A percentile compares a stretch with the other conserved stretches of the same genome.
Conservation (phyloP, 2,329 filamentous ascomycete species). For the Pseudohalonectria lignicola region DNA sequence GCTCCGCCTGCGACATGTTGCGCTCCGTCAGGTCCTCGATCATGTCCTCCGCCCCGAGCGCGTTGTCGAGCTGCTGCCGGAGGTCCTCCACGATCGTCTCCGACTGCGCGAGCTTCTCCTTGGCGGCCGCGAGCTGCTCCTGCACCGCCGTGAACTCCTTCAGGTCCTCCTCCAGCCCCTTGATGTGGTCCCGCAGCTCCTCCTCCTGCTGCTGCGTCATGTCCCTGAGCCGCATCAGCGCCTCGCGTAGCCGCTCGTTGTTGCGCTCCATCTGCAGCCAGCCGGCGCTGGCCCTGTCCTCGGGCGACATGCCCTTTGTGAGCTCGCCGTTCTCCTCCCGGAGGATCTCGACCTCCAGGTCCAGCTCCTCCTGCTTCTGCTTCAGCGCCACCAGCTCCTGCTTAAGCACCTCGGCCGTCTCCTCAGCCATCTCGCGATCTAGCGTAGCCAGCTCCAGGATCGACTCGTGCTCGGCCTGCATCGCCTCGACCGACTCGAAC, state of each 20-base stretch:
- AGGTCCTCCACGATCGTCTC: slow-evolving; percentile 76
- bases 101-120: slow-evolving; percentile 61
- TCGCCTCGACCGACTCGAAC: slow-evolving; percentile 57
- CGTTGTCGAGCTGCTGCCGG: slow-evolving; percentile 81
- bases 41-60: slow-evolving; percentile 82
- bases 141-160: slow-evolving; percentile 57
- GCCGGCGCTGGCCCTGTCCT: slow-evolving; percentile 75
- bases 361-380: slow-evolving; percentile 68
- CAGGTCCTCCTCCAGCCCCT: slow-evolving; percentile 61
- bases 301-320: slow-evolving; percentile 72
- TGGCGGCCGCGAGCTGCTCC: slow-evolving; percentile 57
- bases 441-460: slow-evolving; percentile 78
- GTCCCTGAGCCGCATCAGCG: slow-evolving; percentile 73
- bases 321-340: slow-evolving; percentile 80
- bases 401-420: slow-evolving; percentile 74
- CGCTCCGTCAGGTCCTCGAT: slow-evolving; percentile 85
- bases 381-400: slow-evolving; percentile 70
- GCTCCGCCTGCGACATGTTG: slow-evolving; percentile 72
- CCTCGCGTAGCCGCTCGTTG: slow-evolving; percentile 79
- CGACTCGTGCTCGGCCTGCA: slow-evolving; percentile 76
- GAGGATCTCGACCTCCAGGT: slow-evolving; percentile 79
- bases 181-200: slow-evolving; percentile 66
- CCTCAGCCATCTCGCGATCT: slow-evolving; percentile 94
- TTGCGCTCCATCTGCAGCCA: slow-evolving; percentile 89
- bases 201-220: slow-evolving; percentile 77